Conservation (phyloP, 1,139 yeast genomes). For the Candida anutae region DNA sequence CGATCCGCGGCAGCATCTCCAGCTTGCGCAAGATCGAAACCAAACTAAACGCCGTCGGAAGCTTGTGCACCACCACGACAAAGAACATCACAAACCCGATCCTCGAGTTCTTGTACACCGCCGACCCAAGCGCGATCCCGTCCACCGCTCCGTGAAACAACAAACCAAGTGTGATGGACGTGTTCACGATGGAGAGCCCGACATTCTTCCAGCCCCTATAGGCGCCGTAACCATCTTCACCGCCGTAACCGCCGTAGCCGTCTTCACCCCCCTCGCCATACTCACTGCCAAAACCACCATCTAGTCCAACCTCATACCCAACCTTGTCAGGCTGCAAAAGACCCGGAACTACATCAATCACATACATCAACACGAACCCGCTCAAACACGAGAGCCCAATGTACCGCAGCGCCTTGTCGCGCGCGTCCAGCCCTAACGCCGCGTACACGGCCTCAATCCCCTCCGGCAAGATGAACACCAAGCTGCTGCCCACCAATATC, state of each 20-base stretch:
- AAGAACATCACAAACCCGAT: slow-evolving; percentile 42
- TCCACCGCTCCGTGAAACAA: slow-evolving; percentile 64
- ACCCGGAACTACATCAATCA: slow-evolving; percentile 30
- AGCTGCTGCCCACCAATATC: slow-evolving; percentile 53
- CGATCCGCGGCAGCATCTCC: slow-evolving; percentile 17
- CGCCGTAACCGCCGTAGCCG: too few relatives aligned
- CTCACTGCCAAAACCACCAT: not conserved
- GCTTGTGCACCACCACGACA: slow-evolving; percentile 62
- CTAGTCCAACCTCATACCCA: slow-evolving; percentile 5
- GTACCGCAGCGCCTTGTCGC: slow-evolving; percentile 10
- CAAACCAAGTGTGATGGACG: slow-evolving; percentile 52
- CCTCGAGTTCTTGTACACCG: slow-evolving; percentile 41
- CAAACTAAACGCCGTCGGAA: slow-evolving; percentile 71
- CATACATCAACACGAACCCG: slow-evolving; percentile 48
- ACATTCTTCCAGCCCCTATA: not conserved
- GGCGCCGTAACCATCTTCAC: not conserved
- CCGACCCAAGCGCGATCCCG: slow-evolving; percentile 68
- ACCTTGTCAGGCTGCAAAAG: slow-evolving; percentile 4
- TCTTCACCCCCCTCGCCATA: too few relatives aligned
- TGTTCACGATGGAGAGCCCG: slow-evolving; percentile 14
- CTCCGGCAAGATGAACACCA: slow-evolving; percentile 64
- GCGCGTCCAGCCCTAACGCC: slow-evolving; percentile 13
- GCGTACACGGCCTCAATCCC: slow-evolving; percentile 46
- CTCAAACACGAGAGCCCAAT: slow-evolving; percentile 28
- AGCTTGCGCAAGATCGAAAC: slow-evolving; percentile 46